Evolutionary conservation across 805 yeast species (phyloP).

Genomic region (Limtongia smithiae): DNA sequence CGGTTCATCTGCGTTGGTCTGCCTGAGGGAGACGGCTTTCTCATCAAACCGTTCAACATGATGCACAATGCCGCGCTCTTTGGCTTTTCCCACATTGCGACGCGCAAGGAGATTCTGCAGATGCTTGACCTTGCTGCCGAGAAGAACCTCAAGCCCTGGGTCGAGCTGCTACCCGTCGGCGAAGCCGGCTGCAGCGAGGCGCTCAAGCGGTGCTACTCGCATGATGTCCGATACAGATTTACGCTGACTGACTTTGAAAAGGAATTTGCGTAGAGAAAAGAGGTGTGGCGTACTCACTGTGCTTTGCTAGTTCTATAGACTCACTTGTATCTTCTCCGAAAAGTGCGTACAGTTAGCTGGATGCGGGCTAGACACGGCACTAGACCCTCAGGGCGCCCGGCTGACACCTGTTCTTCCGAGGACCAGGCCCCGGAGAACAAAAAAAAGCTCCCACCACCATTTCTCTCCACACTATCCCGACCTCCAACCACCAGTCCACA

Average conservation of each 20-base stretch:
- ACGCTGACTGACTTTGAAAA: constrained; percentile 45
- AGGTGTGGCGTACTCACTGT: no score
- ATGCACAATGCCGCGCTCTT: constrained; percentile 41
- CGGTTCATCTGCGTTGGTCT: constrained; percentile 61
- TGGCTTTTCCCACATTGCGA: constrained; percentile 62
- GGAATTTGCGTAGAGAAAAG: no score
- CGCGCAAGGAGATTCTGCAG: constrained; percentile 58
- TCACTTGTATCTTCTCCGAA: no score
- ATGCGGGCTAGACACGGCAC: no score
- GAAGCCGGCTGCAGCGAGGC: constrained; percentile 38
- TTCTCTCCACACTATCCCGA: no score
- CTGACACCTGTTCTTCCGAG: no score
- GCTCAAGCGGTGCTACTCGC: constrained; percentile 37
- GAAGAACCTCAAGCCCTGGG: constrained; percentile 35
- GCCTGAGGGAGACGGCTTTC: constrained; percentile 40
- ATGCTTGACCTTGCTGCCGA: constrained; percentile 63
- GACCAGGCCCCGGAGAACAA: no score
- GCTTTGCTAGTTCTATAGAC: no score
- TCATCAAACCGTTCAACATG: constrained; percentile 20
- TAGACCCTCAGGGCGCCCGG: no score
- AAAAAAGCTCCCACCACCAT: constrained; percentile 1
- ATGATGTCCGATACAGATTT: constrained; percentile 43
- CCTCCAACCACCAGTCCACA: no score
- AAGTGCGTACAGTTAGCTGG: no score
- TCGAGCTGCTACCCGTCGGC: constrained; percentile 39